These are phyloP conservation scores for Dactylellina cionopaga DNA, from an alignment of 2,329 filamentous ascomycete genomes.

Conservation along the genomic window DNA sequence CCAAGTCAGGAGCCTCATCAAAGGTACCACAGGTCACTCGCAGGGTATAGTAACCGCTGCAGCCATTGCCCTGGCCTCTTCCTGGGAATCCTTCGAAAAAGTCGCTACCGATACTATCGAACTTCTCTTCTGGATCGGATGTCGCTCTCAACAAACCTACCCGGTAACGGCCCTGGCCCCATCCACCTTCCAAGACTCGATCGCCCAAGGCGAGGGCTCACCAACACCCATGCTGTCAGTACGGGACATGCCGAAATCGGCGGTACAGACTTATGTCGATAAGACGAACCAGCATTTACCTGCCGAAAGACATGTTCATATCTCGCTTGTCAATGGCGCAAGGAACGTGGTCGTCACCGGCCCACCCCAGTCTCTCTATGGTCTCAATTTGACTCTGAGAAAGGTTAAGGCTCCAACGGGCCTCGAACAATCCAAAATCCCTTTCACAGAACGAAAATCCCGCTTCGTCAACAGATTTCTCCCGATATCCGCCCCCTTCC, in stretches of 20 bases:
- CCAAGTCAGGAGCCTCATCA: conserved; percentile 82
- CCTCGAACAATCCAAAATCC: conserved; percentile 91
- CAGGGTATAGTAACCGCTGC: conserved; percentile 95
- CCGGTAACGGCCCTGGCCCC: conserved; percentile 93
- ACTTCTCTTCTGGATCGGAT: conserved; percentile 98
- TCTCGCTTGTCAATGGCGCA: conserved; percentile 95
- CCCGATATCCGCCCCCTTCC: conserved; percentile 96
- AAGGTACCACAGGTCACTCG: conserved; percentile 92
- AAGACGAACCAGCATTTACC: conserved; percentile 96
- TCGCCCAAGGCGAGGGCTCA: conserved; percentile 91
- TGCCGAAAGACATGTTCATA: conserved; percentile 88
- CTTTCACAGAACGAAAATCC: conserved; percentile 93
- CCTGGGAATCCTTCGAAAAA: conserved; percentile 90
- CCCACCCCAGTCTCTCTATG: conserved; percentile 93
- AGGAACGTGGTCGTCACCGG: conserved; percentile 97
- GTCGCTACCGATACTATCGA: conserved; percentile 82
- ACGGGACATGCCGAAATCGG: conserved; percentile 84
- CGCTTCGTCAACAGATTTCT: conserved; percentile 97
- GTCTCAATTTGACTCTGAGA: conserved; percentile 90
- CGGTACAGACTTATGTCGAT: conserved; percentile 96
- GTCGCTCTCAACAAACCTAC: conserved; percentile 96
- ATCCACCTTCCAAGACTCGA: conserved; percentile 87
- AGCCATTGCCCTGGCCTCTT: conserved; percentile 86
- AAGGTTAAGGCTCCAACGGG: conserved; percentile 99
- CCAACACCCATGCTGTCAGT: conserved; percentile 99